These are phyloP conservation scores for Berkeleyomyces basicola DNA, from an alignment of 2,329 filamentous ascomycete genomes.

Conservation along the genomic window DNA sequence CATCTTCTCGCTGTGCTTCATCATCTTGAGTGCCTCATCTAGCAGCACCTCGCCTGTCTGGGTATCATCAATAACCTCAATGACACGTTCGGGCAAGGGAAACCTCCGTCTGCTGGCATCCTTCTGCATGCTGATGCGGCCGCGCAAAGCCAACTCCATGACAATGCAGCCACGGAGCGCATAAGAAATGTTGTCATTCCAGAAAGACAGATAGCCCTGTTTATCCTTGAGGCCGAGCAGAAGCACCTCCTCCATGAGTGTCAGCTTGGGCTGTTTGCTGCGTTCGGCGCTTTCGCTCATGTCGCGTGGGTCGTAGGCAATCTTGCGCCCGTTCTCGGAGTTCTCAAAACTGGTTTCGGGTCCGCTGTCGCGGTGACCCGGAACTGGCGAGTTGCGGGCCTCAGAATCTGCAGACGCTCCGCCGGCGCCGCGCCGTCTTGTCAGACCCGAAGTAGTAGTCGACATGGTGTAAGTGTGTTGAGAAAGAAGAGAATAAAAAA, in stretches of 20 bases:
- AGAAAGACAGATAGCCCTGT: conserved; percentile 96
- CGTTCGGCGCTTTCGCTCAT: conserved; percentile 93
- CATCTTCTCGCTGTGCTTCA: conserved; percentile 99
- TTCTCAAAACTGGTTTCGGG: conserved; percentile 78
- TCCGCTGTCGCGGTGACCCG: conserved; percentile 44
- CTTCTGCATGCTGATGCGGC: conserved; percentile 96
- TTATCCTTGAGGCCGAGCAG: conserved; percentile 95
- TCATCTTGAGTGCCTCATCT: conserved; percentile 98
- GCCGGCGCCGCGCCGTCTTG: conserved; percentile 54
- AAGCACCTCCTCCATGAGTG: conserved; percentile 95
- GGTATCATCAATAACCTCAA: conserved; percentile 94
- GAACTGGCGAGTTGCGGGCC: conserved; percentile 18
- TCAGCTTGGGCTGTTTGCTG: conserved; percentile 95
- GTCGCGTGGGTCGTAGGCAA: conserved; percentile 91
- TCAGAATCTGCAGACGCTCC: conserved; percentile 37
- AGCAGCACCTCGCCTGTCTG: conserved; percentile 92
- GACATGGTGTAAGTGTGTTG: conserved; percentile 4
- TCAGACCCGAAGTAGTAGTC: conserved; percentile 32
- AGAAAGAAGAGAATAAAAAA: background rate
- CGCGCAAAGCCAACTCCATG: conserved; percentile 88
- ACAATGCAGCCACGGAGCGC: conserved; percentile 95
- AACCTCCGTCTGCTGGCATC: conserved; percentile 84
- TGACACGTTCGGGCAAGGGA: conserved; percentile 78
- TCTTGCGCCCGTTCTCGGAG: conserved; percentile 93
- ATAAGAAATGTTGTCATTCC: conserved; percentile 99